phyloP scores from a whole-genome alignment of 1,284 basidiomycete genomes.

The Sanghuangporus baumii region DNA sequence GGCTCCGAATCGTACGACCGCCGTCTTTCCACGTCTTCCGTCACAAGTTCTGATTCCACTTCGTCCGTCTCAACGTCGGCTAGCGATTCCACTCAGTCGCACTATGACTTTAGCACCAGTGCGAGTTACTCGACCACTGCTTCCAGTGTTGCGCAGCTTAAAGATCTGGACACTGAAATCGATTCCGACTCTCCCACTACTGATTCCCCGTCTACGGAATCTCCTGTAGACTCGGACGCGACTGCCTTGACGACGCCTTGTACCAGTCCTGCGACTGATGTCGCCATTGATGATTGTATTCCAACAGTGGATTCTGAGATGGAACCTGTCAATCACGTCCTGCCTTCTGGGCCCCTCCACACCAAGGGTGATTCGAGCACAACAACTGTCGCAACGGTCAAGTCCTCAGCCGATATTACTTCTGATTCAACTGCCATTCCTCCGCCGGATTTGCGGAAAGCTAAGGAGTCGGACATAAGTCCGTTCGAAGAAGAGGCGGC shows the following conservation, averaged over 20 bases:
- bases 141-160: constrained; percentile 10
- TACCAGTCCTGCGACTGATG: constrained; percentile 15
- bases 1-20: constrained; percentile 16
- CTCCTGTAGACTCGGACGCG: constrained; percentile 3
- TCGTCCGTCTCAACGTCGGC: constrained; percentile 15
- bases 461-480: not conserved
- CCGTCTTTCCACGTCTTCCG: constrained; percentile 23
- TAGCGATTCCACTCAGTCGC: constrained; percentile 11
- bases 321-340: not conserved
- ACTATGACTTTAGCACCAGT: constrained; percentile 15
- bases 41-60: constrained; percentile 12
- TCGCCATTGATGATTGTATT: constrained; percentile 18
- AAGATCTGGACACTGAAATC: constrained; percentile 8
- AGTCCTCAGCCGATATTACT: not conserved
- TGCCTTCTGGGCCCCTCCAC: not conserved
- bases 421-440: not conserved
- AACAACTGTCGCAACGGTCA: constrained; percentile 2
- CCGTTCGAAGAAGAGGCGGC: not conserved
- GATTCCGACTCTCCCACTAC: constrained; percentile 7
- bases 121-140: constrained; percentile 17
- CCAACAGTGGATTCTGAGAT: constrained; percentile 2
- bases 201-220: not conserved
- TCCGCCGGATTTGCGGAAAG: not conserved
- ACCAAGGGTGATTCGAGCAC: not conserved
- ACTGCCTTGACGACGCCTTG: constrained; percentile 15